These are phyloP conservation scores for Phytophthora constricta DNA, from an alignment of 352 stramenopile species.

Conservation along the genomic window DNA sequence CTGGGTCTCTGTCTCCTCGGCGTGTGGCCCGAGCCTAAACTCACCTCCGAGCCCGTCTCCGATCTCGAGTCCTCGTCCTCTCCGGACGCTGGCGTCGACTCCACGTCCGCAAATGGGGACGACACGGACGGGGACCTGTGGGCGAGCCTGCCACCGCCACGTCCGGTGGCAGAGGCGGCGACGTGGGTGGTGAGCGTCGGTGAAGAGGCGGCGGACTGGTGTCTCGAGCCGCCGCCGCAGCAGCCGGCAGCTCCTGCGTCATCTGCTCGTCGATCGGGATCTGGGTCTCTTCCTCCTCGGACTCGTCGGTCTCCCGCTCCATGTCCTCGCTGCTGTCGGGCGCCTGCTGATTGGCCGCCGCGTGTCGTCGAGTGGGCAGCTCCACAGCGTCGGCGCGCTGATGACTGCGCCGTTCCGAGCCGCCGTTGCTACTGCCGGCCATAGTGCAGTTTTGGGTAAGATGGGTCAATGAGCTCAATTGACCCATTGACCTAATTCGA, in stretches of 20 bases:
- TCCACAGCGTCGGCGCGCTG: constrained; percentile 2
- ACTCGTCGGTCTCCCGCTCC: constrained; percentile 37
- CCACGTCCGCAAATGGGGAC: constrained; percentile 52
- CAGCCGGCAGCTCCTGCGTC: constrained; percentile 36
- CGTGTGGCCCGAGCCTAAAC: constrained; percentile 36
- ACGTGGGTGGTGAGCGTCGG: constrained; percentile 30
- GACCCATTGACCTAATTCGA: too few relatives aligned
- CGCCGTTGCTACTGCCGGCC: constrained; percentile 10
- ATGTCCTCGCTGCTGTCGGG: constrained; percentile 34
- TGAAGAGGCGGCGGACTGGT: constrained; percentile 26
- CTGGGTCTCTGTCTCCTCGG: constrained; percentile 24
- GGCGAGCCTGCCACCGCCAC: constrained; percentile 22
- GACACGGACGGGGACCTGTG: constrained; percentile 18
- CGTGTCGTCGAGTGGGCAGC: neutral
- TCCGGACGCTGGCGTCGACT: constrained; percentile 59
- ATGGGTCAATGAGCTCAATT: neutral
- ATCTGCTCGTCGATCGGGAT: constrained; percentile 41
- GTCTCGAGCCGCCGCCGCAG: constrained; percentile 18
- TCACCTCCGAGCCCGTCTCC: constrained; percentile 75
- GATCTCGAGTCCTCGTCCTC: constrained; percentile 85
- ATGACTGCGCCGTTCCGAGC: neutral
- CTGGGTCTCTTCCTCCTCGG: constrained; percentile 44
- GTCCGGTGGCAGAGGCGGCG: constrained; percentile 32
- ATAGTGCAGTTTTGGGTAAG: constrained; percentile 14
- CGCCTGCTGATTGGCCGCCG: neutral